Conservation (phyloP, 2,329 filamentous ascomycete species). For the Coniochaeta pulveracea region DNA sequence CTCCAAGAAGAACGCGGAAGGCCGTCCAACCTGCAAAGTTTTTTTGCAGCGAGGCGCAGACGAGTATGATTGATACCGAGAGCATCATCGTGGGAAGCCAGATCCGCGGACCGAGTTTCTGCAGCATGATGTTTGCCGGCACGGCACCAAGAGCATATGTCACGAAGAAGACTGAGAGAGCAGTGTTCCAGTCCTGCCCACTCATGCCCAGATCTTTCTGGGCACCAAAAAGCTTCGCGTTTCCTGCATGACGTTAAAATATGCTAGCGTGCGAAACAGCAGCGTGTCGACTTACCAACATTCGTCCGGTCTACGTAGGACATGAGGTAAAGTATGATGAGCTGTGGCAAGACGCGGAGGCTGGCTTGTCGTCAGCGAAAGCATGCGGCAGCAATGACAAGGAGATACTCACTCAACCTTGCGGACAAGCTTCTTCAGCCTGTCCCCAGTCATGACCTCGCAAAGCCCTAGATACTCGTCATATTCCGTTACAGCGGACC, state of each 20-base stretch:
- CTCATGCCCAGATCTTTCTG: slow-evolving; percentile 11
- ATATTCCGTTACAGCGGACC: too few species aligned
- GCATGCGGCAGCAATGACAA: background rate
- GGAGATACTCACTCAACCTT: background rate
- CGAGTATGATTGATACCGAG: slow-evolving; percentile 7
- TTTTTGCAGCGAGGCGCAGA: background rate
- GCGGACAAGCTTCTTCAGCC: background rate
- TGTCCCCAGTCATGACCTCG: background rate
- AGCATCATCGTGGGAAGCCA: slow-evolving; percentile 12
- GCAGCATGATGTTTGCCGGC: slow-evolving; percentile 17
- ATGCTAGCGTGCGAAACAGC: slow-evolving; percentile 3
- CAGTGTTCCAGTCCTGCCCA: slow-evolving; percentile 13
- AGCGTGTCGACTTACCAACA: slow-evolving; percentile 11
- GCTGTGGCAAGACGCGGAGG: slow-evolving; percentile 8
- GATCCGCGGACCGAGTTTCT: slow-evolving; percentile 24
- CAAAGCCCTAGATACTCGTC: slow-evolving; percentile 8
- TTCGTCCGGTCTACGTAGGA: slow-evolving; percentile 10
- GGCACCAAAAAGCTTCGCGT: slow-evolving; percentile 9
- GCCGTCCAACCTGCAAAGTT: background rate
- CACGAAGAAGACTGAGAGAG: slow-evolving; percentile 20
- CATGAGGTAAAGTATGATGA: slow-evolving; percentile 10
- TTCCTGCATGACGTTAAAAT: background rate
- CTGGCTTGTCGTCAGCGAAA: slow-evolving; percentile 5
- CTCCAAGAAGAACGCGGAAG: slow-evolving; percentile 10
- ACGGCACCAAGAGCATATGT: slow-evolving; percentile 13